These are phyloP conservation scores for Lonicera japonica DNA, from an alignment of 129 eudicot genomes.

Conservation along the genomic window DNA sequence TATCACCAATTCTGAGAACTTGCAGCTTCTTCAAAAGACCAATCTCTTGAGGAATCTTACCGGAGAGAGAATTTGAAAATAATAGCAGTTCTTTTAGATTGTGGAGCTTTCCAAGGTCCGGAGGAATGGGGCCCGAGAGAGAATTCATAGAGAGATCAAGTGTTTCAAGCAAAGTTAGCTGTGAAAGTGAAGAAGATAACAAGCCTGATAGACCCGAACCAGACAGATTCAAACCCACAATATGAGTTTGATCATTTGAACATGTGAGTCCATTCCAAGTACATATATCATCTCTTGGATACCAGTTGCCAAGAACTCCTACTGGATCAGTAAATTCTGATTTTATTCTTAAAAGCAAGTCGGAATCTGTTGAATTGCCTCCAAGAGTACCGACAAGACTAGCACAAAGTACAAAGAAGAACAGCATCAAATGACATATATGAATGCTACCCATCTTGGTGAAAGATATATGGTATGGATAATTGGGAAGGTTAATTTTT, in stretches of 20 bases:
- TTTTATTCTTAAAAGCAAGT: constrained; percentile 70
- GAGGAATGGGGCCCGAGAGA: constrained; percentile 66
- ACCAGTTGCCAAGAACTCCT: constrained; percentile 66
- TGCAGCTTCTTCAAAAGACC: constrained; percentile 50
- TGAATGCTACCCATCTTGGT: constrained; percentile 26
- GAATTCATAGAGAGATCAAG: constrained; percentile 65
- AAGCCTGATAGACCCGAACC: constrained; percentile 55
- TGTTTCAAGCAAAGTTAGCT: constrained; percentile 51
- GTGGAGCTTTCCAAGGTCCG: constrained; percentile 63
- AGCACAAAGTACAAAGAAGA: constrained; percentile 32
- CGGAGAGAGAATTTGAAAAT: constrained; percentile 62
- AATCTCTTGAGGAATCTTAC: constrained; percentile 60
- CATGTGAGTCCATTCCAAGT: constrained; percentile 82
- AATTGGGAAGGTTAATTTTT: constrained; percentile 10
- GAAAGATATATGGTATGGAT: constrained; percentile 14
- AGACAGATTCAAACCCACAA: constrained; percentile 59
- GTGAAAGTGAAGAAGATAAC: constrained; percentile 55
- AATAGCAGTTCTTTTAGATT: constrained; percentile 56
- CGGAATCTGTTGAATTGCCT: constrained; percentile 46
- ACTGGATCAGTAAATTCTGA: constrained; percentile 49
- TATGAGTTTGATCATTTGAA: constrained; percentile 50
- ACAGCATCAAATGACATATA: constrained; percentile 26
- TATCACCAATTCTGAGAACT: constrained; percentile 77
- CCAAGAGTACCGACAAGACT: constrained; percentile 20
- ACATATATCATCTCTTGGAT: constrained; percentile 47